Evolutionary conservation across 805 yeast genomes (phyloP), one percentile per base, ranked within the genome.

Genomic region (Candida silvicultrix): DNA sequence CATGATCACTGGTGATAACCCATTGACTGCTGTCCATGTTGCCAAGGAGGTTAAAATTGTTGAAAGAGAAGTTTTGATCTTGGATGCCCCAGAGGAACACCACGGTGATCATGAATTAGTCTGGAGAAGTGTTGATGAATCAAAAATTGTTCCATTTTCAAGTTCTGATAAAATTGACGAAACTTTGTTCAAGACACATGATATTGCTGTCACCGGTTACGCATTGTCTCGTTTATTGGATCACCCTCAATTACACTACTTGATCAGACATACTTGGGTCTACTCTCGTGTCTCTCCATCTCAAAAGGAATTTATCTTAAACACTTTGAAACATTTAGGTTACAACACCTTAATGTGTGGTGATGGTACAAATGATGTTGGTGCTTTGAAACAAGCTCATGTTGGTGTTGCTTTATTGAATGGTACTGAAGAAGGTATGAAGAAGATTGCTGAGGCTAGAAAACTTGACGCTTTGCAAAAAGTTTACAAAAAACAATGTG

Each of bases 321-420:
- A 81, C 50, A 78, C 89, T 35, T 78, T 88, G 64, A 94, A 92
- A 66, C 83, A 80, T 51, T 76, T 88, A 64, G 97, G 97, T 22
- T 94, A 92, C 68, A 85, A 80, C 61, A 94, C 98, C 21, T 76
- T 94, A 58, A 94, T 94, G 99, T 94, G 99, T 69, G 99, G 99
- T 74, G 99, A 94, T 69, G 99, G 99, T 69, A 94, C 99, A n/a
- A 94, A 94, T 63, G 99, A 94, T 73, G 99, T 94, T 43, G 99
- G 99, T 67, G 99, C 99, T 45, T 78, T 94, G 69, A 94, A 94
- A 67, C 98, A 94, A 71, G 98, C 99, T 2, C 96, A 94, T 62
- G 85, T 94, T 61, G 99, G 99, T 73, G 87, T 94, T 63, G 99
- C 99, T n/a, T 73, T 94, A 56, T 76, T 94, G 64, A 94, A 94